Base-by-base conservation (phyloP, 148 eudicot genomes). In the Polygonum aviculare region DNA sequence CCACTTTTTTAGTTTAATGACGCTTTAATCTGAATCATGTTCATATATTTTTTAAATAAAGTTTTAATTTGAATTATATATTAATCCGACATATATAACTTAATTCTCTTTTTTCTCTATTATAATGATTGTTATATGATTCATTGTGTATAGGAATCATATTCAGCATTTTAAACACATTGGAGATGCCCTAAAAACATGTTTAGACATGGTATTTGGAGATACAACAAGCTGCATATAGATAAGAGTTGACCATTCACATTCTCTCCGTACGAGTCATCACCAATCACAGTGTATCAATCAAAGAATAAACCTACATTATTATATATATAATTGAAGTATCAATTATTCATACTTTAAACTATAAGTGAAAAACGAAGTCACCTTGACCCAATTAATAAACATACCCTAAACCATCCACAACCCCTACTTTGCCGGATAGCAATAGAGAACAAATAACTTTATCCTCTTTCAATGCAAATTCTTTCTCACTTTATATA, bases 381-480 rank as follows among this genome's bases (percentile, higher is more conserved):
- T 65, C 18, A 36, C 41, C 72, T 33, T 65, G 71, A 65, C 71
- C 71, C 41, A 65, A 65, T 65, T 36, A 67, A 38, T 67, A 19
- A 36, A 67, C 15, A 67, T 38, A 15, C 36, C 10, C 72, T 67
- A 67, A 12, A 8, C 38, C 41, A 36, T 36, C 72, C 22, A 38
- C 72, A 67, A 33, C 72, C 72, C 72, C 72, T 35, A 19, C 72
- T 67, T 65, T 65, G 40, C 18, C 70, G 35, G n/a, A n/a, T 65
- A 22, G 35, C 41, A 33, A 65, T 65, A 65, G 70, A 65, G 70
- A 65, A 33, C 70, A 65, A 65, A 35, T 65, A 1, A 35, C 70
- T 65, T 67, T 62, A 62, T 19, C 50, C 33, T 9, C 65, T 59
- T n/a, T 55, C n/a, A 50, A 57, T 57, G 65, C 35, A 19, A 21